These are phyloP conservation scores for Ophiocordyceps polyrhachis-furcata DNA, from an alignment of 2,329 filamentous ascomycete species.

Conservation along the genomic window DNA sequence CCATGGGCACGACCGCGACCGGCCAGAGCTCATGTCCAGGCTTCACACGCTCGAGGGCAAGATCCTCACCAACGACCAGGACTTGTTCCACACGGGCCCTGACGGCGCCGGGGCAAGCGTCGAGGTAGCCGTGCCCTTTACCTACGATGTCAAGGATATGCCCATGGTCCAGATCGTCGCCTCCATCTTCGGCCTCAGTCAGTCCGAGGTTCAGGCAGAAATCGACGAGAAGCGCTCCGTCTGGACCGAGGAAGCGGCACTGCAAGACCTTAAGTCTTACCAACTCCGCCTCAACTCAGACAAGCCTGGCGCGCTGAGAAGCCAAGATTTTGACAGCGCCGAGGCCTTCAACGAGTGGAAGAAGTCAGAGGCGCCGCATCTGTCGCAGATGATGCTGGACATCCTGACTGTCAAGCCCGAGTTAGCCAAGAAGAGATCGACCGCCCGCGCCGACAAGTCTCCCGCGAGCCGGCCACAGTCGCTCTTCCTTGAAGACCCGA, in stretches of 20 bases:
- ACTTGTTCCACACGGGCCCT: constrained; percentile 32
- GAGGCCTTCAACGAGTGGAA: constrained; percentile 84
- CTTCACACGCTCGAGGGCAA: constrained; percentile 79
- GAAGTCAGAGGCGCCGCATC: constrained; percentile 66
- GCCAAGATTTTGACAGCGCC: constrained; percentile 76
- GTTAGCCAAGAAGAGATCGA: constrained; percentile 61
- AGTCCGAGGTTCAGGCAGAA: constrained; percentile 67
- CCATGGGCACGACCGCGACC: constrained; percentile 68
- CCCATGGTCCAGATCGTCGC: constrained; percentile 75
- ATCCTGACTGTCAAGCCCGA: constrained; percentile 76
- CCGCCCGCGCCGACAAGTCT: constrained; percentile 35
- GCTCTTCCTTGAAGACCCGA: constrained; percentile 27
- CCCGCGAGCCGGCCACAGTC: constrained; percentile 32
- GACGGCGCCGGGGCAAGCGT: constrained; percentile 32
- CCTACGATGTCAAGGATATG: constrained; percentile 95
- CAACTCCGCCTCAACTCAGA: constrained; percentile 74
- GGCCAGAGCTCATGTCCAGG: constrained; percentile 64
- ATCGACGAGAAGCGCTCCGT: constrained; percentile 61
- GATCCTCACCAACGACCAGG: constrained; percentile 82
- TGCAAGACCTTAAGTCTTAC: constrained; percentile 85
- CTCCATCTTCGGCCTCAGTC: constrained; percentile 64
- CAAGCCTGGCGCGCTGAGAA: constrained; percentile 56
- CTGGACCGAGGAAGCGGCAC: constrained; percentile 84
- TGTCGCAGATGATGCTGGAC: constrained; percentile 86
- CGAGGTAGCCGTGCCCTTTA: constrained; percentile 68